A percentile compares a stretch with the other conserved stretches of the same genome.
Conservation (phyloP, 2,329 filamentous ascomycete genomes). For the Graphium sp. region DNA sequence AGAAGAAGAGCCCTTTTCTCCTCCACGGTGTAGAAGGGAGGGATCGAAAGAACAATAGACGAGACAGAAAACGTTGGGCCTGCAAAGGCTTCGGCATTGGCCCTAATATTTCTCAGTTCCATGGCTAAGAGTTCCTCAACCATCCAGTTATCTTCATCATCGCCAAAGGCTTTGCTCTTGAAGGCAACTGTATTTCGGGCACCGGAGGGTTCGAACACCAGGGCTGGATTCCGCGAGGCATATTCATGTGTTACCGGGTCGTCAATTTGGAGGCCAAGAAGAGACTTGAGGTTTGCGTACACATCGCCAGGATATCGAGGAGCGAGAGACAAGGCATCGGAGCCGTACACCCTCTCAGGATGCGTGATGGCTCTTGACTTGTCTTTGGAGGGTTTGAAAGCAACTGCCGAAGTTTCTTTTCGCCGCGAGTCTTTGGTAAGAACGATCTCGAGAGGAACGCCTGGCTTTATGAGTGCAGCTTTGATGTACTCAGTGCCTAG, state of each 20-base stretch:
- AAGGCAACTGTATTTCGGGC: constrained; percentile 60
- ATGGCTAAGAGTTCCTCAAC: constrained; percentile 93
- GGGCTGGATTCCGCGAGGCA: constrained; percentile 56
- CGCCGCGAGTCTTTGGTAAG: constrained; percentile 94
- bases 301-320: constrained; percentile 84
- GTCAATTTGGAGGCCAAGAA: constrained; percentile 58
- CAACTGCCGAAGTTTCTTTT: constrained; percentile 81
- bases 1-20: constrained; percentile 77
- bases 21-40: constrained; percentile 75
- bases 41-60: constrained; percentile 78
- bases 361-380: constrained; percentile 50
- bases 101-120: constrained; percentile 82
- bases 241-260: constrained; percentile 53
- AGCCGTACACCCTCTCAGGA: constrained; percentile 83
- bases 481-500: constrained; percentile 96
- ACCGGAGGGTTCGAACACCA: constrained; percentile 47
- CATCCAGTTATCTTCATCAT: constrained; percentile 49
- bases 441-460: constrained; percentile 93
- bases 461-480: constrained; percentile 86
- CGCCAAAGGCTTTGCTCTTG: constrained; percentile 52
- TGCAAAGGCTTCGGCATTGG: constrained; percentile 72
- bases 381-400: constrained; percentile 73
- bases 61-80: constrained; percentile 58
- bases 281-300: constrained; percentile 81
- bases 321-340: constrained; percentile 74